Percentiles rank a stretch among this genome's conserved stretches.
Conservation (phyloP, 768 basidiomycete species). For the Tylopilus vinaceipallidus region DNA sequence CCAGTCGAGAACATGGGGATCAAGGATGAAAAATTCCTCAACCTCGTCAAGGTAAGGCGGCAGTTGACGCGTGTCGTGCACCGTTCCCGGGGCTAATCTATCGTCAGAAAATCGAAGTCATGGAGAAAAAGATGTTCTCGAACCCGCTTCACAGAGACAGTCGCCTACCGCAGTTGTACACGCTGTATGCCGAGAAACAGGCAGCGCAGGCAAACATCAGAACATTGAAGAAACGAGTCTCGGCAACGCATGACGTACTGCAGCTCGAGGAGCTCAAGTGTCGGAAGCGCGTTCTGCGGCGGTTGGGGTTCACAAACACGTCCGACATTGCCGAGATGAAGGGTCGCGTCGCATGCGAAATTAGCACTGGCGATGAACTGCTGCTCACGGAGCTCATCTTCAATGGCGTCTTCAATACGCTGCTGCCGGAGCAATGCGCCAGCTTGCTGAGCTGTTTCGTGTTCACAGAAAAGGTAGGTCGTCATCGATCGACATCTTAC, state of each 20-base stretch:
- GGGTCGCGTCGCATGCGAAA: conserved; percentile 97
- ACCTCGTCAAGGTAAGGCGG: conserved; percentile 70
- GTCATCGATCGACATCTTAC: background rate
- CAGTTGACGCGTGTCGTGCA: background rate
- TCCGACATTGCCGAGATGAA: conserved; percentile 97
- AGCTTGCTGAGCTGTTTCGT: conserved; percentile 97
- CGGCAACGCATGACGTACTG: conserved; percentile 86
- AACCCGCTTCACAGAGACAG: conserved; percentile 79
- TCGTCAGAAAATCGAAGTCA: conserved; percentile 80
- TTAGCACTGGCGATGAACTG: conserved; percentile 95
- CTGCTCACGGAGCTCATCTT: conserved; percentile 96
- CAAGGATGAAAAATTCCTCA: conserved; percentile 89
- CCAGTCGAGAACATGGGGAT: conserved; percentile 95
- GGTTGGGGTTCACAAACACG: conserved; percentile 84
- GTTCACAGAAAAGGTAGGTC: conserved; percentile 86
- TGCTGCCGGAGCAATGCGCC: conserved; percentile 90
- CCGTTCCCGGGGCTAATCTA: background rate
- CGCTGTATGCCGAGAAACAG: conserved; percentile 75
- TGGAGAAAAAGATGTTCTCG: conserved; percentile 83
- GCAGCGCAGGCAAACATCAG: conserved; percentile 68
- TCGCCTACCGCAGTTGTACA: conserved; percentile 77
- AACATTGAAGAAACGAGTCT: conserved; percentile 79
- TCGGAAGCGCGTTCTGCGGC: conserved; percentile 89
- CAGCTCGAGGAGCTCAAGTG: conserved; percentile 96
- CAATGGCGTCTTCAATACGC: conserved; percentile 90